Percentiles rank a stretch among this genome's conserved stretches.
phyloP scores from a whole-genome alignment of 257 asterid species.

The Solanum chilense region DNA sequence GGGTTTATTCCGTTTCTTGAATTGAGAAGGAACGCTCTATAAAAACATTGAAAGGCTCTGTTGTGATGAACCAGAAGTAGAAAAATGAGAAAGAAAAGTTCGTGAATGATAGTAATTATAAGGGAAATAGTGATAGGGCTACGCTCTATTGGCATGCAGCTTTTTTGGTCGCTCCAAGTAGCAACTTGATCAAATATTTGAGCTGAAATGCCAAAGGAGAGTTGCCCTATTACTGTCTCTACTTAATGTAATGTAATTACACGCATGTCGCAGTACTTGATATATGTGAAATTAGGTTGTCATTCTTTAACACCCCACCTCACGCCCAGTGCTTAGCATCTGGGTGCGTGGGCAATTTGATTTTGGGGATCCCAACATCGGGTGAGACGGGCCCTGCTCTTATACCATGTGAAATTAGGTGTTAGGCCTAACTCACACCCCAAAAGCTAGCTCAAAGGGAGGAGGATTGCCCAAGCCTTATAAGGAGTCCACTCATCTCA shows the following conservation, averaged over 20 bases:
- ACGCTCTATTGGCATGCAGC: conserved; percentile 38
- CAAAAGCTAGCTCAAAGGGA: too few species aligned
- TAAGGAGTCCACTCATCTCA: too few species aligned
- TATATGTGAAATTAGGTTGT: too few species aligned
- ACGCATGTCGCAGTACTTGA: neutral
- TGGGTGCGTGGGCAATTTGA: too few species aligned
- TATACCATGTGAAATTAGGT: too few species aligned
- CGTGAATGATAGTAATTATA: neutral
- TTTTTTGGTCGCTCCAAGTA: neutral
- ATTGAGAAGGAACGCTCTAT: neutral
- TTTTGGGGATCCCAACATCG: too few species aligned
- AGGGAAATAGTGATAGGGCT: conserved; percentile 40
- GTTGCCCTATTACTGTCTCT: conserved; percentile 46
- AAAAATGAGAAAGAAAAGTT: neutral
- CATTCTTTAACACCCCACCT: too few species aligned
- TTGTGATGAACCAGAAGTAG: neutral
- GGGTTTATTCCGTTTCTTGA: conserved; percentile 23
- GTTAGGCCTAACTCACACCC: too few species aligned
- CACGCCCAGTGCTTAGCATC: too few species aligned
- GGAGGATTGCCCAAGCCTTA: too few species aligned
- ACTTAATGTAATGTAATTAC: conserved; percentile 13
- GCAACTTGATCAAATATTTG: neutral
- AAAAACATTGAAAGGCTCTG: neutral
- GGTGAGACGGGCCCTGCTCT: too few species aligned
- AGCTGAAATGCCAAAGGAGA: conserved; percentile 53